phyloP scores from a whole-genome alignment of 2,329 filamentous ascomycete species.

The Aureobasidium sp. region DNA sequence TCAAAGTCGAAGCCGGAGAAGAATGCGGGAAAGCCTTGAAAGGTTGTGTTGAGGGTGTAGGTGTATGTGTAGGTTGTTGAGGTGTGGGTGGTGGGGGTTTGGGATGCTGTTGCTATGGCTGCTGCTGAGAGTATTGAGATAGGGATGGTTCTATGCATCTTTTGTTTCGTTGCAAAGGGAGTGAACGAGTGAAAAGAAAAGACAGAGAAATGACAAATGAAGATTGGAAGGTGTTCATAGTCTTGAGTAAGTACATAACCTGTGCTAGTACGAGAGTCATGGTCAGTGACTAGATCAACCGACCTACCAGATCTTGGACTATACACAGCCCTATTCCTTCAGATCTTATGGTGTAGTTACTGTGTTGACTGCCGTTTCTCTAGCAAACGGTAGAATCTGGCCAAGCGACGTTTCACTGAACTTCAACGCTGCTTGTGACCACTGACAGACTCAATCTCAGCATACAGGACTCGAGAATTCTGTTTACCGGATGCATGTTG shows the following conservation, averaged over 20 bases:
- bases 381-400: not conserved
- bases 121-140: not conserved
- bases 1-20: not conserved
- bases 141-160: not conserved
- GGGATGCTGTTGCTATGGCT: not conserved
- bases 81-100: not conserved
- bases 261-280: not conserved
- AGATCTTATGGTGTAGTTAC: not conserved
- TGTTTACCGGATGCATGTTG: too few species aligned
- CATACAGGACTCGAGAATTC: too few species aligned
- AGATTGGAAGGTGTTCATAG: too few species aligned
- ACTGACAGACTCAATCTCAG: too few species aligned
- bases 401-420: not conserved
- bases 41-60: not conserved
- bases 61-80: not conserved
- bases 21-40: not conserved
- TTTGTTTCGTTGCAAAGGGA: not conserved
- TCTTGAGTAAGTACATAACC: too few species aligned
- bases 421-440: too few species aligned
- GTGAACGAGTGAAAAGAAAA: not conserved
- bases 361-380: not conserved
- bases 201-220: not conserved
- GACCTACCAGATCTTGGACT: not conserved
- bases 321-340: not conserved
- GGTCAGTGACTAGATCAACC: not conserved